A percentile compares a stretch with the other conserved stretches of the same genome.
Evolutionary conservation across 179 eudicot species (phyloP).

Genomic region (Monotropa hypopitys): DNA sequence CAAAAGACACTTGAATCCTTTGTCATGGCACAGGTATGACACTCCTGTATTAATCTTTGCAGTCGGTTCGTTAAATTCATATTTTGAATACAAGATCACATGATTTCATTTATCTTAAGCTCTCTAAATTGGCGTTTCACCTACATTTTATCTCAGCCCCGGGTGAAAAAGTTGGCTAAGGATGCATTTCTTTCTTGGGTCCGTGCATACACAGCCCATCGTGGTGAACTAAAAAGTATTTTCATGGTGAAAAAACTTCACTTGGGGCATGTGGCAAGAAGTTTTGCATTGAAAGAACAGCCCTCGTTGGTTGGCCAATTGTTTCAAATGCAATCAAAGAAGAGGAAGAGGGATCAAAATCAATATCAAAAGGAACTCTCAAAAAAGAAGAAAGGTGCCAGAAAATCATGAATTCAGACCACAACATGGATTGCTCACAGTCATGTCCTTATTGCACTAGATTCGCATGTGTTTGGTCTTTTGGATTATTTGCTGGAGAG

Average conservation of each 20-base stretch:
- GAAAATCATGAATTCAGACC: constrained; percentile 15
- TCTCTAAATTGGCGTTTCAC: constrained; percentile 9
- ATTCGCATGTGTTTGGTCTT: not conserved
- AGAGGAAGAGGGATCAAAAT: constrained; percentile 54
- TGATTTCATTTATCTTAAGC: not conserved
- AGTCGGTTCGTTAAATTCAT: not conserved
- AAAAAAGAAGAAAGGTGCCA: constrained; percentile 31
- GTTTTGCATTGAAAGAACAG: constrained; percentile 85
- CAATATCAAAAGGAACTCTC: constrained; percentile 27
- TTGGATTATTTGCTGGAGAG: not conserved
- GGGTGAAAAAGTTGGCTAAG: constrained; percentile 53
- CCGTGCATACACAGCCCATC: constrained; percentile 88
- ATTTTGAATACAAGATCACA: not conserved
- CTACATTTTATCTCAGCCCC: constrained; percentile 26
- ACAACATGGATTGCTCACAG: not conserved
- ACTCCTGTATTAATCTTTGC: not conserved
- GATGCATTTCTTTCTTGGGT: constrained; percentile 85
- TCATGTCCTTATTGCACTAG: not conserved
- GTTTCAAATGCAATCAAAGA: constrained; percentile 45
- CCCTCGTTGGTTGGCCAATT: constrained; percentile 78
- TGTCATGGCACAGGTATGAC: constrained; percentile 41
- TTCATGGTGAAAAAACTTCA: constrained; percentile 93
- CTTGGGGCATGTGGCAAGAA: constrained; percentile 87
- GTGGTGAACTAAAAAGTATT: constrained; percentile 75
- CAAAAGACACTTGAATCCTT: constrained; percentile 71